A percentile compares a stretch with the other conserved stretches of the same genome.
Conservation (phyloP, 2,329 filamentous ascomycete species). For the Beauveria sp. region DNA sequence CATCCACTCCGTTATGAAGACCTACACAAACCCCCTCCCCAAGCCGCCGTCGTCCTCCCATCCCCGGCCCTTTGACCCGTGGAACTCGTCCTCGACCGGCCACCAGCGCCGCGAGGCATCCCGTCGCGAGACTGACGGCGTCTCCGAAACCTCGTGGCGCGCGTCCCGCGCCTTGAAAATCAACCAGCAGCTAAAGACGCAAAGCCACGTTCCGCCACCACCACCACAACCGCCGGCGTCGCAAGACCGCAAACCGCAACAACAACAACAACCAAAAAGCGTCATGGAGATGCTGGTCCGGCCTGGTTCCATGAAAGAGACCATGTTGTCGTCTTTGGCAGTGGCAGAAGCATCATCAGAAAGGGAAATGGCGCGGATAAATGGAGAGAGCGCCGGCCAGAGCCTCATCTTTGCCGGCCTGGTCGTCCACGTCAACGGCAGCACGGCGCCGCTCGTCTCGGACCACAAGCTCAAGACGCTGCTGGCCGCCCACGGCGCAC, state of each 20-base stretch:
- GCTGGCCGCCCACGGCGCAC: slow-evolving; percentile 66
- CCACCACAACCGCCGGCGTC: slow-evolving; percentile 26
- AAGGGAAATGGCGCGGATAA: slow-evolving; percentile 25
- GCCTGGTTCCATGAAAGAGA: slow-evolving; percentile 34
- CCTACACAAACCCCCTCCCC: slow-evolving; percentile 14
- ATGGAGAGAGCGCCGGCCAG: slow-evolving; percentile 20
- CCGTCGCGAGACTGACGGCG: slow-evolving; percentile 48
- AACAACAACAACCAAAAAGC: slow-evolving; percentile 24
- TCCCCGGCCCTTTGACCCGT: slow-evolving; percentile 51
- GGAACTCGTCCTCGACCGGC: slow-evolving; percentile 67
- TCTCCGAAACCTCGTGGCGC: slow-evolving; percentile 60
- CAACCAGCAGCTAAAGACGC: slow-evolving; percentile 23
- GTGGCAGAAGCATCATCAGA: neutral
- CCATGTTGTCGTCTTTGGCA: neutral
- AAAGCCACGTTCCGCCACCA: slow-evolving; percentile 23
- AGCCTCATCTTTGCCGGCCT: slow-evolving; percentile 57
- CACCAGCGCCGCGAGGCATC: slow-evolving; percentile 52
- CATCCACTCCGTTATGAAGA: neutral
- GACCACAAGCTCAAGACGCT: slow-evolving; percentile 81
- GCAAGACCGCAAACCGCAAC: slow-evolving; percentile 24
- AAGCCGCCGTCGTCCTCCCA: slow-evolving; percentile 34
- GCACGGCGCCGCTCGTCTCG: slow-evolving; percentile 70
- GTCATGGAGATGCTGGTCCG: slow-evolving; percentile 47
- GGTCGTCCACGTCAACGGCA: slow-evolving; percentile 80
- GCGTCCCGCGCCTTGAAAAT: slow-evolving; percentile 63